phyloP scores from a whole-genome alignment of 129 eudicot genomes.

The Arctium minus region DNA sequence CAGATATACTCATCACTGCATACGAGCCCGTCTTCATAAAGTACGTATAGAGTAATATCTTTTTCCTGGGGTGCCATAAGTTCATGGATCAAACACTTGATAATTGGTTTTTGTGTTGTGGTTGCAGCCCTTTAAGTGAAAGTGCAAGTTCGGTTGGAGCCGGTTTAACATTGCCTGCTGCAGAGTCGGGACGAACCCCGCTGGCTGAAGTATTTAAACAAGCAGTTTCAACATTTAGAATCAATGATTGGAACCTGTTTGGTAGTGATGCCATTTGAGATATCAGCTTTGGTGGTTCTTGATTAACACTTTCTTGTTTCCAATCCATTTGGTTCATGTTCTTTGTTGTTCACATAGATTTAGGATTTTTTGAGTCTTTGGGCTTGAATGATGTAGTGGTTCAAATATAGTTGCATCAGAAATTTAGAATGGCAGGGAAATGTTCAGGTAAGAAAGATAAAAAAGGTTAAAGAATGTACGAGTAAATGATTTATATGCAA shows the following conservation, averaged over 20 bases:
- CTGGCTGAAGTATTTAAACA: constrained; percentile 70
- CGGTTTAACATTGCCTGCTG: constrained; percentile 75
- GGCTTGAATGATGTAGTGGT: neutral
- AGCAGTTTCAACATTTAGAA: constrained; percentile 70
- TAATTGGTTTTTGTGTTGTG: constrained; percentile 7
- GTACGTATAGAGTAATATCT: constrained; percentile 35
- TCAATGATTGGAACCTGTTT: constrained; percentile 77
- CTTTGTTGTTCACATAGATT: neutral
- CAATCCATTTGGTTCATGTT: neutral
- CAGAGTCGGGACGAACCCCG: constrained; percentile 61
- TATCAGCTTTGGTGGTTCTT: neutral
- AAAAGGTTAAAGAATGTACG: neutral
- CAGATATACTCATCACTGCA: constrained; percentile 80
- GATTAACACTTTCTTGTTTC: no score
- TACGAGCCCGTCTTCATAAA: constrained; percentile 79
- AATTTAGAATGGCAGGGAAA: neutral
- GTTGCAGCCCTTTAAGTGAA: constrained; percentile 85
- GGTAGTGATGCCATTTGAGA: constrained; percentile 34
- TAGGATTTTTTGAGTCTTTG: neutral
- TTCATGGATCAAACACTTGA: neutral
- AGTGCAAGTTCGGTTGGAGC: constrained; percentile 87
- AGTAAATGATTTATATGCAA: no score
- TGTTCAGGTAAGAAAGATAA: neutral
- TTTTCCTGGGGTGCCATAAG: neutral
- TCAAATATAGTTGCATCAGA: neutral